phyloP scores from a whole-genome alignment of 202 grass and related monocot genomes.

The Bolboschoenoplectus hybrid region DNA sequence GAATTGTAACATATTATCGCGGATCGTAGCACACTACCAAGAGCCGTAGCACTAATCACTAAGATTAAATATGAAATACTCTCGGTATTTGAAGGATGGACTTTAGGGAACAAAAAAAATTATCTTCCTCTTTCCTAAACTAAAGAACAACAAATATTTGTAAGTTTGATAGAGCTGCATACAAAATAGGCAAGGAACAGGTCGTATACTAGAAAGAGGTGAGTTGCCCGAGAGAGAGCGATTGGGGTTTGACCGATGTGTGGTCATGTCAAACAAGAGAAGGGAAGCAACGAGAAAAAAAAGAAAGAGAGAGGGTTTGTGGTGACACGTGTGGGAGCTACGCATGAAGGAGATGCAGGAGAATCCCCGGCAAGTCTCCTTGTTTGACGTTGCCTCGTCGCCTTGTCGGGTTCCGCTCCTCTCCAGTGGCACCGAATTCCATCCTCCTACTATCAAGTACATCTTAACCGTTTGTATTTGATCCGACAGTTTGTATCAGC shows the following conservation, averaged over 20 bases:
- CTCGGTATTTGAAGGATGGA: too few species aligned
- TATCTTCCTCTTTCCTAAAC: not conserved
- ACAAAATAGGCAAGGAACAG: not conserved
- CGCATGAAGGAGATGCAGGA: slow-evolving; percentile 55
- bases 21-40: too few species aligned
- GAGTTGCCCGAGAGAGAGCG: slow-evolving; percentile 36
- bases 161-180: not conserved
- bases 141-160: not conserved
- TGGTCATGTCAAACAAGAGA: slow-evolving; percentile 56
- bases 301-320: not conserved
- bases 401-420: slow-evolving; percentile 51
- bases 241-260: slow-evolving; percentile 49
- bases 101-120: too few species aligned
- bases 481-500: not conserved
- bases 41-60: too few species aligned
- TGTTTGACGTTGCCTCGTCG: slow-evolving; percentile 58
- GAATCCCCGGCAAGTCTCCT: slow-evolving; percentile 75
- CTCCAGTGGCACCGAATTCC: not conserved
- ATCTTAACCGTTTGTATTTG: not conserved
- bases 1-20: too few species aligned
- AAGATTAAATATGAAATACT: too few species aligned
- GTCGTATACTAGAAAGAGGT: slow-evolving; percentile 26
- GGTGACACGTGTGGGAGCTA: slow-evolving; percentile 51
- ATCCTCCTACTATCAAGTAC: not conserved
- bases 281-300: not conserved